Conservation (phyloP, 768 basidiomycete genomes). For the Hygrophorus pudorinus region DNA sequence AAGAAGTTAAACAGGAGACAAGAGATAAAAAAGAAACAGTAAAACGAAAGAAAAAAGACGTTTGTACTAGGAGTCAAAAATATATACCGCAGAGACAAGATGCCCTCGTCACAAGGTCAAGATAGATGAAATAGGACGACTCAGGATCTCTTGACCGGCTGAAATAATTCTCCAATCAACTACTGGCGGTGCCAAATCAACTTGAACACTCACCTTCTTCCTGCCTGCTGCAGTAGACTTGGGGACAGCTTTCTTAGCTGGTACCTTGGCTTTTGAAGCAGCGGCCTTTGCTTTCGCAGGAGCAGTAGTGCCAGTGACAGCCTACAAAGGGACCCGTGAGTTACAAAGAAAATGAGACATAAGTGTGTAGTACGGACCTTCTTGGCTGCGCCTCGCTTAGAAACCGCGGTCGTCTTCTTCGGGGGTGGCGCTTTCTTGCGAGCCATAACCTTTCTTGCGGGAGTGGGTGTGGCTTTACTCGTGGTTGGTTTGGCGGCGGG, state of each 20-base stretch:
- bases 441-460: constrained; percentile 25
- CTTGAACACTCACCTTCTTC: constrained; percentile 23
- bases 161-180: background rate
- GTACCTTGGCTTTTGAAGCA: constrained; percentile 23
- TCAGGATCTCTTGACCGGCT: constrained; percentile 23
- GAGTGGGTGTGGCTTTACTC: constrained; percentile 14
- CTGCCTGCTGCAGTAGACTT: constrained; percentile 20
- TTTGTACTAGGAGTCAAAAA: background rate
- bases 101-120: too few species aligned
- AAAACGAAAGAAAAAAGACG: background rate
- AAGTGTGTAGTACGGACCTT: constrained; percentile 20
- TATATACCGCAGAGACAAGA: too few species aligned
- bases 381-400: constrained; percentile 30
- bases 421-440: constrained; percentile 25
- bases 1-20: constrained; percentile 2
- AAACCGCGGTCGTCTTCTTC: constrained; percentile 27
- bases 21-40: constrained; percentile 4
- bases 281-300: constrained; percentile 32
- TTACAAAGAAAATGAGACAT: background rate
- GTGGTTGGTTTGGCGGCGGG: constrained; percentile 22
- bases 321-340: constrained; percentile 15
- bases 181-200: background rate
- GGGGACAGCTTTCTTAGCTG: constrained; percentile 22
- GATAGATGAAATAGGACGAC: background rate
- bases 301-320: constrained; percentile 31